phyloP scores from a whole-genome alignment of 805 yeast species.

The Vanderwaltozyma polyspora region DNA sequence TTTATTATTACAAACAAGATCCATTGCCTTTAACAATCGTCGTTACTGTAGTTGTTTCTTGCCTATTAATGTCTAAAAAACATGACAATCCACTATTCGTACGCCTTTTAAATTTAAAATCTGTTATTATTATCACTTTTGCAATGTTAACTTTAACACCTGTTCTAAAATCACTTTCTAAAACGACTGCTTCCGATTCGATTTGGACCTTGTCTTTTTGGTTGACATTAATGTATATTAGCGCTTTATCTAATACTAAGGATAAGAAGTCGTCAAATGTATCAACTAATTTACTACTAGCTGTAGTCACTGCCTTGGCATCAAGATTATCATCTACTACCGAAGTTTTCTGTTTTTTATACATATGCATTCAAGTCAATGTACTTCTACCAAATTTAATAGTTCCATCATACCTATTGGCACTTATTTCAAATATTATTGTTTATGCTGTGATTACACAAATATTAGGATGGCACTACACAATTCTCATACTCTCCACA shows the following conservation, averaged over 20 bases:
- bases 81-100: conserved; percentile 1
- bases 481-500: conserved; percentile 10
- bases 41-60: conserved; percentile 21
- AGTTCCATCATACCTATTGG: conserved; percentile 9
- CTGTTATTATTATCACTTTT: conserved; percentile 57
- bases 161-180: conserved; percentile 75
- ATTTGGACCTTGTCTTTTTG: conserved; percentile 88
- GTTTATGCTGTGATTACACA: conserved; percentile 16
- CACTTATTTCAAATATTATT: conserved; percentile 12
- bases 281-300: conserved; percentile 71
- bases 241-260: conserved; percentile 5
- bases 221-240: conserved; percentile 57
- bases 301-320: conserved; percentile 82
- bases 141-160: conserved; percentile 76
- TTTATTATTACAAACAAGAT: conserved; percentile 15
- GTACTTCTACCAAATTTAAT: conserved; percentile 21
- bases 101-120: conserved; percentile 36
- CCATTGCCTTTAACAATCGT: conserved; percentile 13
- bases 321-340: conserved; percentile 69
- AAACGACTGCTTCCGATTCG: conserved; percentile 84
- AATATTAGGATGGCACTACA: conserved; percentile 15
- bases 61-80: conserved; percentile 8
- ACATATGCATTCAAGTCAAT: conserved; percentile 31
- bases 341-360: conserved; percentile 73
- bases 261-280: conserved; percentile 36